Conservation (phyloP, 2,329 filamentous ascomycete species). For the Epichloe bromicola region DNA sequence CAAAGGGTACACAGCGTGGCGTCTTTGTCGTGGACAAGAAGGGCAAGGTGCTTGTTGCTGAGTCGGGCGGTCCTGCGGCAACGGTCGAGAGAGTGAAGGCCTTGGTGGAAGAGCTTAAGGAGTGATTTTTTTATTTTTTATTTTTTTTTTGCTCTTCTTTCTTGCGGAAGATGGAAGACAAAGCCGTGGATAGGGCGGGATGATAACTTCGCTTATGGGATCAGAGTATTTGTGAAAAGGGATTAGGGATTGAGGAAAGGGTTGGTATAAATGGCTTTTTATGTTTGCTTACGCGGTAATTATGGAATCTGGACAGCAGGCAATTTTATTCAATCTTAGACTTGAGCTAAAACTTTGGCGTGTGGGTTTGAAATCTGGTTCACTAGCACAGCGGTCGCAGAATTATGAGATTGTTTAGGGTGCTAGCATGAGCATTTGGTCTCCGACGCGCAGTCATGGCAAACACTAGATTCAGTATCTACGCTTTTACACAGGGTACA, state of each 20-base stretch:
- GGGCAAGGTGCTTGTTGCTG: slow-evolving; percentile 64
- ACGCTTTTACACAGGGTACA: too few species aligned
- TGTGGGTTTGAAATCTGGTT: not conserved
- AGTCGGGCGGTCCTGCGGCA: slow-evolving; percentile 62
- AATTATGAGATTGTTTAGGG: too few species aligned
- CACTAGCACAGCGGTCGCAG: too few species aligned
- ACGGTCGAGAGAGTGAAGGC: slow-evolving; percentile 68
- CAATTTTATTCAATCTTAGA: not conserved
- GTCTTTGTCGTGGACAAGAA: slow-evolving; percentile 77
- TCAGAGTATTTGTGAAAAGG: not conserved
- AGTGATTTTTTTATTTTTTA: slow-evolving; percentile 2
- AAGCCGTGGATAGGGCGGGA: too few species aligned
- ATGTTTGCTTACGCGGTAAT: not conserved
- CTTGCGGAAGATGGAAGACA: not conserved
- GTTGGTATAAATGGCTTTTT: not conserved
- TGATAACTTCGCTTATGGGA: too few species aligned
- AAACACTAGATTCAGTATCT: too few species aligned
- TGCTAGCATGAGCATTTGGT: too few species aligned
- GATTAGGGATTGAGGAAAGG: not conserved
- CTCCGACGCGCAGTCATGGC: too few species aligned
- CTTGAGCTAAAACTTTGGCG: too few species aligned
- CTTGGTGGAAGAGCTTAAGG: slow-evolving; percentile 40
- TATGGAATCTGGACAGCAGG: not conserved
- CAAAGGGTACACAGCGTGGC: slow-evolving; percentile 69
- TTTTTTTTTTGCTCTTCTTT: not conserved